phyloP scores from a whole-genome alignment of 768 basidiomycete species.

The Pisolithus tinctorius region DNA sequence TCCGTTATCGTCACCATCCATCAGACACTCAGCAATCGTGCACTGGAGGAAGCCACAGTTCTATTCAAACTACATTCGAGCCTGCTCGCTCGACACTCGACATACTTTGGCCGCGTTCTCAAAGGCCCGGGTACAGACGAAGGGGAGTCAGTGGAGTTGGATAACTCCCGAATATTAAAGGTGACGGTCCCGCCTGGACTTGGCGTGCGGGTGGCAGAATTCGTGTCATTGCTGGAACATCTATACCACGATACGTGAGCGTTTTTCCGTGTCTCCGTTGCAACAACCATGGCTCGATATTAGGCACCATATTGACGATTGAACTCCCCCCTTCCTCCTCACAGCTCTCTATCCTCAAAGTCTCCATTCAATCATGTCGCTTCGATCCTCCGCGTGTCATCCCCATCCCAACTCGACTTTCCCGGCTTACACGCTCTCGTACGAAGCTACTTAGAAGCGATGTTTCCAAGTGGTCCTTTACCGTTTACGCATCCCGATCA shows the following conservation, averaged over 20 bases:
- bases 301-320: not conserved
- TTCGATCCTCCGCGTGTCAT: constrained; percentile 51
- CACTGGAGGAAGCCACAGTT: constrained; percentile 8
- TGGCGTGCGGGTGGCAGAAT: constrained; percentile 38
- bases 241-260: constrained; percentile 66
- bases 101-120: constrained; percentile 8
- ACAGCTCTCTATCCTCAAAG: constrained; percentile 41
- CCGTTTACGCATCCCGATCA: constrained; percentile 38
- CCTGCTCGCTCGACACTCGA: constrained; percentile 48
- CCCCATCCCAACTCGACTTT: constrained; percentile 50
- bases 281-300: not conserved
- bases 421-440: constrained; percentile 45
- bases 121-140: too few relatives aligned
- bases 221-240: constrained; percentile 52
- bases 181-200: constrained; percentile 32
- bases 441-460: constrained; percentile 32
- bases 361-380: constrained; percentile 42
- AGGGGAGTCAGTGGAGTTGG: not conserved
- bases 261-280: not conserved
- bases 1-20: constrained; percentile 45
- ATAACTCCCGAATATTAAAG: constrained; percentile 5
- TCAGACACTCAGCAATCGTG: constrained; percentile 8
- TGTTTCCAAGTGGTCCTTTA: constrained; percentile 45
- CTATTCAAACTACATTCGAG: constrained; percentile 53
- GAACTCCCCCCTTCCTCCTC: not conserved